Evolutionary conservation across 495 filamentous ascomycete genomes (phyloP).

Genomic region (Lasiosphaeria ovina): DNA sequence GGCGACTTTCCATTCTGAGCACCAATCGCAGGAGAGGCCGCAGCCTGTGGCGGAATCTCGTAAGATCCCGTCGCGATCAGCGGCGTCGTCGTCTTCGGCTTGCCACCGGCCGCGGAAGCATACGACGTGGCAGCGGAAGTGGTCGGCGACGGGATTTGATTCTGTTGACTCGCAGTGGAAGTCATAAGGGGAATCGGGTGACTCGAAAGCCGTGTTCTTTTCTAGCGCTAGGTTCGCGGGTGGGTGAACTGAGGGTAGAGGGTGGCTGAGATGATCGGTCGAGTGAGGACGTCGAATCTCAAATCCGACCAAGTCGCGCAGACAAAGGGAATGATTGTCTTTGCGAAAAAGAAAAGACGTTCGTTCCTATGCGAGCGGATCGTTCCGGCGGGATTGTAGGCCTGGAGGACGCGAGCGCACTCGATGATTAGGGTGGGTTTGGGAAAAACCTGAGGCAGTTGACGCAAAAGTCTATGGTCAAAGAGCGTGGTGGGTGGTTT

Average conservation of each 20-base stretch:
- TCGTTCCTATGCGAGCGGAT: slow-evolving; percentile 1
- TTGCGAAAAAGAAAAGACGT: slow-evolving; percentile 6
- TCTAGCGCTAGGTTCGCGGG: slow-evolving; percentile 19
- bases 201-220: slow-evolving; percentile 35
- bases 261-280: slow-evolving; percentile 6
- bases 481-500: slow-evolving; percentile 30
- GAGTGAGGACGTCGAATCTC: slow-evolving; percentile 31
- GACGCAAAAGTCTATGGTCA: slow-evolving; percentile 27
- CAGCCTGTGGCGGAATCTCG: slow-evolving; percentile 54
- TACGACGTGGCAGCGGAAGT: slow-evolving; percentile 64
- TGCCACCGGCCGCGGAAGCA: slow-evolving; percentile 73
- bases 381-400: slow-evolving; percentile 8
- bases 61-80: slow-evolving; percentile 69
- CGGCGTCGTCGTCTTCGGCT: slow-evolving; percentile 65
- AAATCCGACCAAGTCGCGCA: slow-evolving; percentile 29
- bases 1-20: slow-evolving; percentile 76
- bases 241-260: slow-evolving; percentile 13
- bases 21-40: slow-evolving; percentile 60
- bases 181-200: slow-evolving; percentile 46
- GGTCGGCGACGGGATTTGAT: slow-evolving; percentile 55
- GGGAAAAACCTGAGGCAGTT: slow-evolving; percentile 14
- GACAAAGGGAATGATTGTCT: slow-evolving; percentile 25
- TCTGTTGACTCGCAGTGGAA: slow-evolving; percentile 51
- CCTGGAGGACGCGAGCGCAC: slow-evolving; percentile 12
- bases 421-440: slow-evolving; percentile 21